Percentiles rank a stretch among this genome's conserved stretches.
Conservation (phyloP, 169 alveolate genomes). For the Plasmodium gonderi region DNA sequence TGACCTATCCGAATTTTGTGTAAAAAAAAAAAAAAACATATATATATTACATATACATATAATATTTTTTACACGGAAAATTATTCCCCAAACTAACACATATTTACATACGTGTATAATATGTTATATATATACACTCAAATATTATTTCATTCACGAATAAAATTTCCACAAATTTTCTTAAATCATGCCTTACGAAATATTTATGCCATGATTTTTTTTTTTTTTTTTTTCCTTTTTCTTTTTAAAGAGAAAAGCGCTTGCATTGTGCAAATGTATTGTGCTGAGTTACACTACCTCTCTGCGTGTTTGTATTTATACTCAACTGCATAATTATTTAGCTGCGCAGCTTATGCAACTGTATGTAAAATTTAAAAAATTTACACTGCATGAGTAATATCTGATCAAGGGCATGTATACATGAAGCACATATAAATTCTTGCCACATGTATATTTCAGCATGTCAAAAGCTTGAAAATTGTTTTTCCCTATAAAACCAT, state of each 20-base stretch:
- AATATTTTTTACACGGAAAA: too few relatives aligned
- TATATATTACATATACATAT: too few relatives aligned
- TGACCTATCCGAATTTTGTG: not conserved
- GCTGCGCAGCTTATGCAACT: not conserved
- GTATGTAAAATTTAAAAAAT: not conserved
- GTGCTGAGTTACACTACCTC: not conserved
- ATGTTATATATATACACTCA: not conserved
- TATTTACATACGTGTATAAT: not conserved
- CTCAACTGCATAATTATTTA: not conserved
- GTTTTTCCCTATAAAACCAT: not conserved
- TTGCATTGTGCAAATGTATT: conserved; percentile 3
- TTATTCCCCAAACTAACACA: not conserved
- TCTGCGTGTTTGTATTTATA: not conserved
- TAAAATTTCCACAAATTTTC: not conserved
- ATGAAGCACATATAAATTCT: not conserved
- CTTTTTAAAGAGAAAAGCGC: not conserved
- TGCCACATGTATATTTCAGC: not conserved
- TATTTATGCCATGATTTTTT: not conserved
- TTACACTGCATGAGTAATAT: not conserved
- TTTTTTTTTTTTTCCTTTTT: not conserved
- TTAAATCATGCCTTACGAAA: not conserved
- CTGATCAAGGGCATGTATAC: conserved; percentile 2
- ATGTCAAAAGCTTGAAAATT: conserved; percentile 12
- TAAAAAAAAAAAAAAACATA: too few relatives aligned
- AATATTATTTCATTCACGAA: not conserved